A percentile compares a stretch with the other conserved stretches of the same genome.
Evolutionary conservation across 1,139 yeast genomes (phyloP).

Genomic region (Komagataea norvegica): DNA sequence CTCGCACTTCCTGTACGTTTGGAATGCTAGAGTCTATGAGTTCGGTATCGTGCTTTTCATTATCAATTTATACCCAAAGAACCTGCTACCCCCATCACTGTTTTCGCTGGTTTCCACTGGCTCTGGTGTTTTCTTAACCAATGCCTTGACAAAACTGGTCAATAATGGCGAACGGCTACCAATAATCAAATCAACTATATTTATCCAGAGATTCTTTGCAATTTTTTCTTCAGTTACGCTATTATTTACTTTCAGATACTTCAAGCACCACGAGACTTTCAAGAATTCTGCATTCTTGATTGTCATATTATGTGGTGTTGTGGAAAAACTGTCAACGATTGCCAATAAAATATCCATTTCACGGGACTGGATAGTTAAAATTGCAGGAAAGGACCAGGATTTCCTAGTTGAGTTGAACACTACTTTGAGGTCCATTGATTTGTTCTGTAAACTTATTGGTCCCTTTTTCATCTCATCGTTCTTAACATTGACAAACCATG

Average conservation of each 20-base stretch:
- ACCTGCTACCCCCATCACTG: constrained; percentile 30
- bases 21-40: constrained; percentile 34
- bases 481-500: constrained; percentile 24
- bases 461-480: constrained; percentile 34
- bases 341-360: constrained; percentile 36
- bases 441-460: constrained; percentile 34
- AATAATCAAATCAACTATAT: constrained; percentile 30
- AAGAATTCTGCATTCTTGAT: constrained; percentile 16
- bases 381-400: constrained; percentile 27
- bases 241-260: constrained; percentile 19
- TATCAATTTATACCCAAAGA: constrained; percentile 29
- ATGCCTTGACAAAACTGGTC: constrained; percentile 26
- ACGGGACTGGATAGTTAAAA: constrained; percentile 38
- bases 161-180: constrained; percentile 27
- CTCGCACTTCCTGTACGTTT: constrained; percentile 32
- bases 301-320: constrained; percentile 30
- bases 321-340: constrained; percentile 32
- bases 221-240: constrained; percentile 25
- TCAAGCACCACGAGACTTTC: constrained; percentile 5
- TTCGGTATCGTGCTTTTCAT: constrained; percentile 33
- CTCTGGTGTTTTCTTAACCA: constrained; percentile 29
- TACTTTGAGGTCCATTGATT: constrained; percentile 33
- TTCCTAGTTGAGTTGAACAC: constrained; percentile 30
- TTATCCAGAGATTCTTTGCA: constrained; percentile 32
- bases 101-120: constrained; percentile 30